Evolutionary conservation across 2,329 filamentous ascomycete genomes (phyloP).

Genomic region (Diaporthe citriasiana): DNA sequence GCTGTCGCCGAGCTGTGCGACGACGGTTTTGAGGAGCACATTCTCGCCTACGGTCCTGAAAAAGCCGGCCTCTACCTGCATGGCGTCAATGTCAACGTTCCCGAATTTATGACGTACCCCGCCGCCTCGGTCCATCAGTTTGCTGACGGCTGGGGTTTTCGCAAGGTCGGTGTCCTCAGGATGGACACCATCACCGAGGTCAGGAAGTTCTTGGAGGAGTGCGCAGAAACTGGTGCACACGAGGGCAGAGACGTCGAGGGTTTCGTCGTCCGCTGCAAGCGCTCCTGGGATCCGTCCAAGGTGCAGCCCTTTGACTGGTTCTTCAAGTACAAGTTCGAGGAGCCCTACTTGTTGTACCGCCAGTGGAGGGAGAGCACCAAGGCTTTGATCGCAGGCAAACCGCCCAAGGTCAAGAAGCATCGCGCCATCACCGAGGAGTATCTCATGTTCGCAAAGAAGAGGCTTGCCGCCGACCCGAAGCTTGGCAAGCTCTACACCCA

Average conservation of each 20-base stretch:
- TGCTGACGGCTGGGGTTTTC: conserved; percentile 93
- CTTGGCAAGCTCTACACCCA: conserved; percentile 80
- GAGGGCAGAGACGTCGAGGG: conserved; percentile 95
- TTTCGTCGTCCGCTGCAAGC: conserved; percentile 94
- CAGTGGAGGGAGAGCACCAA: conserved; percentile 99
- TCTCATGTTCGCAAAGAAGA: conserved; percentile 81
- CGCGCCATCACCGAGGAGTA: conserved; percentile 92
- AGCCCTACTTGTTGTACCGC: conserved; percentile 98
- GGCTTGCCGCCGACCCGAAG: conserved; percentile 76
- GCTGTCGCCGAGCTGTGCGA: conserved; percentile 97
- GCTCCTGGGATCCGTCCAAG: conserved; percentile 63
- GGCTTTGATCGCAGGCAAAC: conserved; percentile 80
- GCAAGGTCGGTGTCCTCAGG: conserved; percentile 84
- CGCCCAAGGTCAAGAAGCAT: conserved; percentile 88
- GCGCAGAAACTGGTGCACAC: conserved; percentile 90
- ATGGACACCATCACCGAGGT: conserved; percentile 82
- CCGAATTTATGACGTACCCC: conserved; percentile 89
- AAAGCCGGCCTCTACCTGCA: conserved; percentile 93
- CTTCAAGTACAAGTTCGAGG: conserved; percentile 99
- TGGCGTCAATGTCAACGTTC: conserved; percentile 95
- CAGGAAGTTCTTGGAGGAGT: conserved; percentile 84
- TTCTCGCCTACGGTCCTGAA: conserved; percentile 87
- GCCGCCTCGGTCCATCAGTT: conserved; percentile 88
- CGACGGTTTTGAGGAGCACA: conserved; percentile 96
- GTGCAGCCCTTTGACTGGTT: conserved; percentile 91